Percentiles rank a stretch among this genome's conserved stretches.
Evolutionary conservation across 2,329 filamentous ascomycete genomes (phyloP).

Genomic region (Zopfia rhizophila): DNA sequence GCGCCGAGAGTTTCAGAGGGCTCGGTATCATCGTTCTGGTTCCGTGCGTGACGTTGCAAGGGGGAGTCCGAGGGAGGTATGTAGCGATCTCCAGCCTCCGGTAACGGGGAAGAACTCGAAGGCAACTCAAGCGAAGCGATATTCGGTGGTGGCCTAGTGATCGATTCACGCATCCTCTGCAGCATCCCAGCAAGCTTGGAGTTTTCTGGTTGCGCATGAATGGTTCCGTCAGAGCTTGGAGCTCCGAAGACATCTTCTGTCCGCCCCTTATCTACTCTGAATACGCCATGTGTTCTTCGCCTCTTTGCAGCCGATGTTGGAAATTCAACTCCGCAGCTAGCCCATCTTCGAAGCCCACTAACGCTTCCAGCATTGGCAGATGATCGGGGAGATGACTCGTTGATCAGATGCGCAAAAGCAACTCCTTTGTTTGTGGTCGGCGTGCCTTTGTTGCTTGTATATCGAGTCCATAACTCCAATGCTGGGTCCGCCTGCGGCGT

Average conservation of each 20-base stretch:
- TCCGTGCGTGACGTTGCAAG: conserved; percentile 37
- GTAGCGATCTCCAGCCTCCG: conserved; percentile 41
- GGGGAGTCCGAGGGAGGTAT: conserved; percentile 39
- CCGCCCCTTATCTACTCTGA: conserved; percentile 39
- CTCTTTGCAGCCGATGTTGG: conserved; percentile 56
- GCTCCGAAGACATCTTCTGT: conserved; percentile 41
- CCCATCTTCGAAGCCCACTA: conserved; percentile 59
- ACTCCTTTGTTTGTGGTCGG: conserved; percentile 48
- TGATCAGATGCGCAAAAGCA: conserved; percentile 56
- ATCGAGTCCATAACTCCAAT: conserved; percentile 59
- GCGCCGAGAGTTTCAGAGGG: conserved; percentile 11
- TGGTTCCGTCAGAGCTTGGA: conserved; percentile 43
- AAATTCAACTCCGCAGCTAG: conserved; percentile 62
- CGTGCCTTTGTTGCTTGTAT: conserved; percentile 53
- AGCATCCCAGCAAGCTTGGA: conserved; percentile 49
- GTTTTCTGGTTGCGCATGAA: conserved; percentile 36
- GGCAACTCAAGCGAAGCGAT: conserved; percentile 41
- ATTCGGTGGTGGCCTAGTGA: conserved; percentile 44
- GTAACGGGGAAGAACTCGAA: conserved; percentile 60
- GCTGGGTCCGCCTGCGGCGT: conserved; percentile 60
- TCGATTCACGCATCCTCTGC: conserved; percentile 58
- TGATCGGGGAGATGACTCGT: conserved; percentile 59
- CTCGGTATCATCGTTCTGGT: conserved; percentile 14
- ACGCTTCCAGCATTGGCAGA: conserved; percentile 57
- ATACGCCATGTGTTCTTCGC: conserved; percentile 47